Evolutionary conservation across 139 green algal genomes (phyloP).

Genomic region (Micractinium sp.): DNA sequence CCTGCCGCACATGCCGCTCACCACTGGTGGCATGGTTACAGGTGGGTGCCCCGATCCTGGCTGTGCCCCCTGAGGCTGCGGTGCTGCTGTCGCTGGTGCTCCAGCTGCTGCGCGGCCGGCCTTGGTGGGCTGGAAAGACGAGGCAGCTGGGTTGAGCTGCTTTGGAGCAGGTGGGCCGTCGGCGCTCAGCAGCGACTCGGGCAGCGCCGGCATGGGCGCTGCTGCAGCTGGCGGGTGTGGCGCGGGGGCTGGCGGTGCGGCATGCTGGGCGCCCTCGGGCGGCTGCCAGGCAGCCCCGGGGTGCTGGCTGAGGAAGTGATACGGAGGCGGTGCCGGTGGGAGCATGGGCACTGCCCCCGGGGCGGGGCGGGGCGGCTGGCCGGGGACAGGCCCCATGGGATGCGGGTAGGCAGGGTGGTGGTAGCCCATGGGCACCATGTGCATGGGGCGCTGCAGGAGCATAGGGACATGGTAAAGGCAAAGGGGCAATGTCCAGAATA

Average conservation of each 20-base stretch:
- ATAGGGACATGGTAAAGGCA: background rate
- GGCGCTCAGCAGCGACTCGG: background rate
- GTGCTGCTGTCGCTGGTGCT: background rate
- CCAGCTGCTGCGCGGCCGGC: background rate
- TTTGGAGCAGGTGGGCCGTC: background rate
- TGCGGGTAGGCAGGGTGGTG: background rate
- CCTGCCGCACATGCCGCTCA: background rate
- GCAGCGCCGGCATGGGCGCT: background rate
- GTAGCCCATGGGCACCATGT: background rate
- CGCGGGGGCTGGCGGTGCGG: background rate
- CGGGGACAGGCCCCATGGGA: background rate
- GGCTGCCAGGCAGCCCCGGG: background rate
- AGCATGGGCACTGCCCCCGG: background rate
- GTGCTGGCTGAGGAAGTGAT: background rate
- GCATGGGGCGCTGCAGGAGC: background rate
- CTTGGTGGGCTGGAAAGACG: background rate
- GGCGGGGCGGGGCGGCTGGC: background rate
- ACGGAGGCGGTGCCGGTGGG: background rate
- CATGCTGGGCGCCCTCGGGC: background rate
- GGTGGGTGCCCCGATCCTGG: background rate
- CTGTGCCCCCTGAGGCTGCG: background rate
- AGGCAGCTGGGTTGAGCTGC: background rate
- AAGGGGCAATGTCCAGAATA: background rate
- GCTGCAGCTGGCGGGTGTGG: too few species aligned
- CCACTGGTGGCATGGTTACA: constrained; percentile 13